Base-by-base conservation (phyloP, 1,284 basidiomycete species). In the Irpex sp. region DNA sequence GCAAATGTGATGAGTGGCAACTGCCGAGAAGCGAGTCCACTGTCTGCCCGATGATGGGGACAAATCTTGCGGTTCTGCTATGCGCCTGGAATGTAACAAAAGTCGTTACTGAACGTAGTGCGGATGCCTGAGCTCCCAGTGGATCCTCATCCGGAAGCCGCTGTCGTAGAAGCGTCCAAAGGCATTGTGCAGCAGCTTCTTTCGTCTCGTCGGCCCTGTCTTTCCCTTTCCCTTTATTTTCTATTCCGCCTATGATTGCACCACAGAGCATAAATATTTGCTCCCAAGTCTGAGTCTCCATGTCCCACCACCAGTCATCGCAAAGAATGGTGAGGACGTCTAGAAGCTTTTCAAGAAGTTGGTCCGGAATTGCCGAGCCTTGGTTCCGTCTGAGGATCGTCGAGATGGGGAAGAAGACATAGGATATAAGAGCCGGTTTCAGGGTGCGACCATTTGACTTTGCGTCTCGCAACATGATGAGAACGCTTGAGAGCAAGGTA, bases 371-470 rank as follows among this genome's bases (percentile, higher is more conserved):
- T 7, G 81, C 75, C 2, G 81, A 70, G 7, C 88, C 82, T 6
- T 80, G 67, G 71, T 94, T 92, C 37, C 91, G 86, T 59, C 89
- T 87, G 21, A 97, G 81, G 57, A 96, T 85, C 31, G 87, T 85
- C 0, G 93, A 93, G 62, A 97, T 73, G 1, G 96, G 96, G 68
- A 94, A 92, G 76, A 96, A 92, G 38, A 88, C 78, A 75, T 97
- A 98, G 60, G 90, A 89, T 55, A 94, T 85, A 49, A 95, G 80
- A n/a, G 84, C 82, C 0, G 84, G 73, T 0, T 83, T 80, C 38
- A 94, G 81, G 3, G 71, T 67, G 3, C 71, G 63, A 13, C 74
- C 75, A 7, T 78, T 74, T 19, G 75, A 67, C 1, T 80, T 77
- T 9, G 85, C 72, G 11, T 79, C 76, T 17, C 73, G 70, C 56